Evolutionary conservation across 2,329 filamentous ascomycete species (phyloP).

Genomic region (Cercospora berteroae): DNA sequence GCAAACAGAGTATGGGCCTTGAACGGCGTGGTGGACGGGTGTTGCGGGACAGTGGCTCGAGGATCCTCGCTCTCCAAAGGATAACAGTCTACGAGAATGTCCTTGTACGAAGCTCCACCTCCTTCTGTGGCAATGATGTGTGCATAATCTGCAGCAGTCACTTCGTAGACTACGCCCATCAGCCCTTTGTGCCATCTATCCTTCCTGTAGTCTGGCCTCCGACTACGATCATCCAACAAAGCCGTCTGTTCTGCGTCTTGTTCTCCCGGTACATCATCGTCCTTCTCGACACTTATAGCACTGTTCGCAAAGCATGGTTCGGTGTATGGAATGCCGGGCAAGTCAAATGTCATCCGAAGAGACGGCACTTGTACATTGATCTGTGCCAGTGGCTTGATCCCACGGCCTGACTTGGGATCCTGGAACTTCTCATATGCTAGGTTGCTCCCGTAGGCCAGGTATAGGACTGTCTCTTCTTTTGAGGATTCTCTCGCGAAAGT

Average conservation of each 20-base stretch:
- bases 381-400: constrained; percentile 76
- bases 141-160: constrained; percentile 76
- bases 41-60: constrained; percentile 59
- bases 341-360: constrained; percentile 76
- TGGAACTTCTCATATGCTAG: constrained; percentile 73
- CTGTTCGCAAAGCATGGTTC: constrained; percentile 94
- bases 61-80: constrained; percentile 58
- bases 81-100: constrained; percentile 77
- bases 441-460: constrained; percentile 83
- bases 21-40: constrained; percentile 65
- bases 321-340: constrained; percentile 78
- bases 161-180: constrained; percentile 92
- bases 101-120: constrained; percentile 78
- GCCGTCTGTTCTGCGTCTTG: constrained; percentile 35
- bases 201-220: constrained; percentile 48
- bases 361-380: constrained; percentile 79
- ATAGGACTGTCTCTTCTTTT: constrained; percentile 35
- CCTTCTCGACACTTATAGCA: constrained; percentile 53
- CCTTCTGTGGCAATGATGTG: constrained; percentile 90
- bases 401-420: constrained; percentile 59
- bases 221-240: constrained; percentile 26
- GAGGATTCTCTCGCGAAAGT: constrained; percentile 21
- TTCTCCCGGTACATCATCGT: constrained; percentile 24
- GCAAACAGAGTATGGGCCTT: constrained; percentile 82
- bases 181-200: constrained; percentile 71